Percentiles rank a stretch among this genome's conserved stretches.
Conservation (phyloP, 2,329 filamentous ascomycete genomes). For the Ophiostoma piceae region DNA sequence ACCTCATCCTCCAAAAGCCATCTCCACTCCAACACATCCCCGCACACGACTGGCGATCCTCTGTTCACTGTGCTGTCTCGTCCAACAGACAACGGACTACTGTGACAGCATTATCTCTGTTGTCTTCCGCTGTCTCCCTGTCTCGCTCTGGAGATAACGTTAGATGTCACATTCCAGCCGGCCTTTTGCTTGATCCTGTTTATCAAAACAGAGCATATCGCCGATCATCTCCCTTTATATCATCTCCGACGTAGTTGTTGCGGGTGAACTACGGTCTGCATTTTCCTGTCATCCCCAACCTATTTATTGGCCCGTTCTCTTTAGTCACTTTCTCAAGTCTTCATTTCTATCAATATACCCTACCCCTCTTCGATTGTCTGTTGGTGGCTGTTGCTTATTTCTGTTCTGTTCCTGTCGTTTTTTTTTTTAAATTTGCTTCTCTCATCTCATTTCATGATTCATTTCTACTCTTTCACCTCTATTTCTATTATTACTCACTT, state of each 20-base stretch:
- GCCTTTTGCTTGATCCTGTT: background rate
- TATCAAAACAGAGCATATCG: background rate
- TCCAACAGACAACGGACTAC: background rate
- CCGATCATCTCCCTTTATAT: background rate
- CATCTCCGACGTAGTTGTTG: background rate
- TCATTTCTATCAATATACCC: background rate
- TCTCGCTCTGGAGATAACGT: background rate
- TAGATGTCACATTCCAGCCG: background rate
- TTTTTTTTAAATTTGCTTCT: background rate
- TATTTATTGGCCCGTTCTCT: background rate
- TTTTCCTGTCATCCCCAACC: background rate
- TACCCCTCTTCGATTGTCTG: background rate
- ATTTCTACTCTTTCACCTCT: background rate
- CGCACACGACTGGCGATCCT: conserved; percentile 8
- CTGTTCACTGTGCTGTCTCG: background rate
- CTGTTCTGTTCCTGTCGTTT: background rate
- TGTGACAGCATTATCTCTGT: background rate
- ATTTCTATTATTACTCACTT: background rate
- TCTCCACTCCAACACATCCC: conserved; percentile 7
- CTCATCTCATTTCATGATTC: background rate
- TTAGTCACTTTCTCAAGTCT: background rate
- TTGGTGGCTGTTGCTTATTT: conserved; percentile 8
- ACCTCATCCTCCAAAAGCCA: background rate
- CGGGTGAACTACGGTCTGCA: background rate
- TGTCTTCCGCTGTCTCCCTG: background rate